Conservation (phyloP, 805 yeast genomes). For the Starmerella ratchasimensis region DNA sequence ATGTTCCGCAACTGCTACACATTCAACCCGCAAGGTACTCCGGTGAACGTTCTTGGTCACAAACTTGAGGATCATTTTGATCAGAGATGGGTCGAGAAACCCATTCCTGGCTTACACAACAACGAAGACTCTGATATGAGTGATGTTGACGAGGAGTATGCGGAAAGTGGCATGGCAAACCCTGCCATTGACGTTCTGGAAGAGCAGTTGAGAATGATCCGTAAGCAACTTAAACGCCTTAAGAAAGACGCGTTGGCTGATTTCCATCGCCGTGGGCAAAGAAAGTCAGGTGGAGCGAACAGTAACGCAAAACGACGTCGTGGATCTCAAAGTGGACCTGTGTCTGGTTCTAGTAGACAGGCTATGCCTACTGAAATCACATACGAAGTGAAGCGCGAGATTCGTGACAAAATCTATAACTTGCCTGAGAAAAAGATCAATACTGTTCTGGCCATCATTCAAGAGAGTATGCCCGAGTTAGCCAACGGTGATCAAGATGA, state of each 20-base stretch:
- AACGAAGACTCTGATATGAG: conserved; percentile 32
- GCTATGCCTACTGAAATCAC: conserved; percentile 38
- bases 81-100: conserved; percentile 77
- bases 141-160: conserved; percentile 31
- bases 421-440: conserved; percentile 66
- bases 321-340: conserved; percentile 3
- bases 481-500: conserved; percentile 60
- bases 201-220: conserved; percentile 74
- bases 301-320: conserved; percentile 6
- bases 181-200: conserved; percentile 86
- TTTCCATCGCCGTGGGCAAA: conserved; percentile 13
- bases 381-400: conserved; percentile 91
- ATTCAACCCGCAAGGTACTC: conserved; percentile 94
- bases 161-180: conserved; percentile 50
- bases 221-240: conserved; percentile 66
- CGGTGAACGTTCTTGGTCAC: conserved; percentile 92
- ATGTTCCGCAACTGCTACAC: conserved; percentile 80
- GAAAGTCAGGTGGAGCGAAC: conserved; percentile 7
- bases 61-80: conserved; percentile 75
- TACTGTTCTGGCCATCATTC: conserved; percentile 71
- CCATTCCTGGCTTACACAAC: conserved; percentile 51
- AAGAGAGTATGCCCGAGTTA: conserved; percentile 56
- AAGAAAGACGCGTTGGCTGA: conserved; percentile 31
- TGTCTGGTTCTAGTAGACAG: background rate
- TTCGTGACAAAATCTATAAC: conserved; percentile 68